A percentile compares a stretch with the other conserved stretches of the same genome.
phyloP scores from a whole-genome alignment of 2,329 filamentous ascomycete genomes.

The Talaromyces sp. region DNA sequence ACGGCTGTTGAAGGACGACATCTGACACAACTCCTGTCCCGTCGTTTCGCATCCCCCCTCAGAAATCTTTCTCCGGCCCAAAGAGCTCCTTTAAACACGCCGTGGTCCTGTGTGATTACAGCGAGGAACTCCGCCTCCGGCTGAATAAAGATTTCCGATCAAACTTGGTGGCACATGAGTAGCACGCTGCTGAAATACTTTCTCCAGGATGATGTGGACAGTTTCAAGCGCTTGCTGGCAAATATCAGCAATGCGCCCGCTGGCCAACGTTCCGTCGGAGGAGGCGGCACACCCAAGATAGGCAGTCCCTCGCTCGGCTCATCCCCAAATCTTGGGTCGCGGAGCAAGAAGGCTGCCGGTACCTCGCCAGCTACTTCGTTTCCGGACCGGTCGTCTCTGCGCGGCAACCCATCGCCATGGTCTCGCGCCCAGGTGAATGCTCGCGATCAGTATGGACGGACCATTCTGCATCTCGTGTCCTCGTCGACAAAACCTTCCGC shows the following conservation, averaged over 20 bases:
- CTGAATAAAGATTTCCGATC: constrained; percentile 41
- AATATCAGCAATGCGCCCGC: constrained; percentile 54
- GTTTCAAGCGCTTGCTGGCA: constrained; percentile 82
- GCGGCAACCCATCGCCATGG: constrained; percentile 30
- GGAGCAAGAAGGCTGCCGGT: constrained; percentile 41
- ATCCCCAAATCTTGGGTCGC: constrained; percentile 37
- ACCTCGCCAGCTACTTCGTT: constrained; percentile 44
- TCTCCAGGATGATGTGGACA: constrained; percentile 95
- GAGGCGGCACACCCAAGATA: constrained; percentile 20
- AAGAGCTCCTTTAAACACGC: constrained; percentile 77
- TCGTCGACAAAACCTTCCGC: constrained; percentile 68
- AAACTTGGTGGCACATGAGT: constrained; percentile 68
- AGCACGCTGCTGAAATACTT: constrained; percentile 94
- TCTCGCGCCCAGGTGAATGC: constrained; percentile 72
- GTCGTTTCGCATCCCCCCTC: background rate
- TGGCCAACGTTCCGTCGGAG: constrained; percentile 25
- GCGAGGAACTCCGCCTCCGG: constrained; percentile 71
- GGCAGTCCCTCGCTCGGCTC: constrained; percentile 27
- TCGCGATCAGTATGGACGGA: constrained; percentile 75
- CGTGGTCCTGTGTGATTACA: constrained; percentile 81
- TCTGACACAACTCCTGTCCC: background rate
- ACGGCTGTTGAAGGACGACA: background rate
- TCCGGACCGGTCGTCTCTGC: constrained; percentile 32
- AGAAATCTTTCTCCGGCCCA: constrained; percentile 12
- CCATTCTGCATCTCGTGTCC: constrained; percentile 76